phyloP scores from a whole-genome alignment of 2,329 filamentous ascomycete species.

The Exutisphaerella laricina region DNA sequence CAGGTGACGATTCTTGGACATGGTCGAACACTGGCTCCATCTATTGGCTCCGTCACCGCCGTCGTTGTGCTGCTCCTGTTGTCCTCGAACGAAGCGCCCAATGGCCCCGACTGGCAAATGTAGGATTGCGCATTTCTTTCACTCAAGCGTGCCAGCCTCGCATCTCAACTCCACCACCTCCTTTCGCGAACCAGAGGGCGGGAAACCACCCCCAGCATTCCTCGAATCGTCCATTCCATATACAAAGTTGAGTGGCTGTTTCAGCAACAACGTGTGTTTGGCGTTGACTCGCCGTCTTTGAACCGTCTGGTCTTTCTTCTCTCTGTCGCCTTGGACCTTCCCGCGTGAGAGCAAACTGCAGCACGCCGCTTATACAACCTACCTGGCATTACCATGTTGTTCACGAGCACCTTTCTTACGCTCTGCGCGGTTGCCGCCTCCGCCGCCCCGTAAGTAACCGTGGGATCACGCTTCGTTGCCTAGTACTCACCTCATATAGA shows the following conservation, averaged over 20 bases:
- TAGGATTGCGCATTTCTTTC: too few relatives aligned
- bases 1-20: too few relatives aligned
- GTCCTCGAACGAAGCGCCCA: neutral
- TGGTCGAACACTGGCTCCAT: too few relatives aligned
- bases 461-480: neutral
- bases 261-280: slow-evolving; percentile 13
- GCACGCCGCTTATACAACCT: neutral
- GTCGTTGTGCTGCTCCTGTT: slow-evolving; percentile 1
- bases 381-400: slow-evolving; percentile 21
- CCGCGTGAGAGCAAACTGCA: neutral
- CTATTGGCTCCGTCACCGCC: neutral
- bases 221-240: slow-evolving; percentile 10
- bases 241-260: slow-evolving; percentile 6
- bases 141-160: slow-evolving; percentile 8
- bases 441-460: slow-evolving; percentile 25
- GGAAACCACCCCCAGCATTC: slow-evolving; percentile 14
- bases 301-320: too few relatives aligned
- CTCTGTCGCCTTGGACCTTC: neutral
- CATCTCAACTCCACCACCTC: slow-evolving; percentile 6
- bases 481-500: slow-evolving; percentile 7
- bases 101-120: too few relatives aligned
- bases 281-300: too few relatives aligned
- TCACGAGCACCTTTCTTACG: slow-evolving; percentile 22
- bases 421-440: slow-evolving; percentile 24
- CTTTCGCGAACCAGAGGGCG: slow-evolving; percentile 8